Percentiles rank a stretch among this genome's conserved stretches.
These are phyloP conservation scores for Colletotrichum australisinense DNA, from an alignment of 2,329 filamentous ascomycete species.

Conservation along the genomic window DNA sequence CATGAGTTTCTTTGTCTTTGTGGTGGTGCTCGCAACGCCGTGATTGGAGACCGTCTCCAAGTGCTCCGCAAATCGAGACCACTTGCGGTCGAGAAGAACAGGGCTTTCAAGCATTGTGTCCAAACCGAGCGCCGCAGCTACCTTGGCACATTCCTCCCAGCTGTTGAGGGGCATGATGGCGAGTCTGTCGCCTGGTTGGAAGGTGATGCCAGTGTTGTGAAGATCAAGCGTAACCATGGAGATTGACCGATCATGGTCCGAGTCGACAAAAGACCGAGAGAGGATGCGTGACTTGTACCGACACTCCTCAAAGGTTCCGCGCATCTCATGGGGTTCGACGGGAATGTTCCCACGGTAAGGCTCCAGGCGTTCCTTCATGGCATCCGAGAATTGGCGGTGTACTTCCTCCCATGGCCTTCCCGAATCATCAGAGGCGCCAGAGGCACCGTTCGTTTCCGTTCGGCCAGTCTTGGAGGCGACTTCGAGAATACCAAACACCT, in stretches of 20 bases:
- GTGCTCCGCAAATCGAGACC: constrained; percentile 61
- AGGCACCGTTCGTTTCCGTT: constrained; percentile 63
- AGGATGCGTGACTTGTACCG: constrained; percentile 60
- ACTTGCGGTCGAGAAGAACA: constrained; percentile 52
- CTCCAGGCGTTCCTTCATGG: constrained; percentile 65
- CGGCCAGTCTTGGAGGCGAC: constrained; percentile 64
- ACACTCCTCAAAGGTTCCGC: constrained; percentile 66
- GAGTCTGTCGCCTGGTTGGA: constrained; percentile 63
- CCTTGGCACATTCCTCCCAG: constrained; percentile 66
- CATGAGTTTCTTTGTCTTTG: constrained; percentile 45
- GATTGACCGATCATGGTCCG: constrained; percentile 57
- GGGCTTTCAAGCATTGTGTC: constrained; percentile 57
- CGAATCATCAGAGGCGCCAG: constrained; percentile 54
- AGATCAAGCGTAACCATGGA: constrained; percentile 63
- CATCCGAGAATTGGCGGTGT: constrained; percentile 61
- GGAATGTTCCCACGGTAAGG: constrained; percentile 58
- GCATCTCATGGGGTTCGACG: constrained; percentile 64
- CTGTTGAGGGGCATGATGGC: constrained; percentile 66
- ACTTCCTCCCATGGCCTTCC: constrained; percentile 62
- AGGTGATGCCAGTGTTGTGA: constrained; percentile 64
- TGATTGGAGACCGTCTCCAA: constrained; percentile 51
- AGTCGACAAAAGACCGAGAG: constrained; percentile 57
- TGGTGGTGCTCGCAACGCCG: constrained; percentile 36
- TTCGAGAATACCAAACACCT: constrained; percentile 67
- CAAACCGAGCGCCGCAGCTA: constrained; percentile 62